Evolutionary conservation across 106 monocot species (phyloP).

Genomic region (Ottelia alismoides): DNA sequence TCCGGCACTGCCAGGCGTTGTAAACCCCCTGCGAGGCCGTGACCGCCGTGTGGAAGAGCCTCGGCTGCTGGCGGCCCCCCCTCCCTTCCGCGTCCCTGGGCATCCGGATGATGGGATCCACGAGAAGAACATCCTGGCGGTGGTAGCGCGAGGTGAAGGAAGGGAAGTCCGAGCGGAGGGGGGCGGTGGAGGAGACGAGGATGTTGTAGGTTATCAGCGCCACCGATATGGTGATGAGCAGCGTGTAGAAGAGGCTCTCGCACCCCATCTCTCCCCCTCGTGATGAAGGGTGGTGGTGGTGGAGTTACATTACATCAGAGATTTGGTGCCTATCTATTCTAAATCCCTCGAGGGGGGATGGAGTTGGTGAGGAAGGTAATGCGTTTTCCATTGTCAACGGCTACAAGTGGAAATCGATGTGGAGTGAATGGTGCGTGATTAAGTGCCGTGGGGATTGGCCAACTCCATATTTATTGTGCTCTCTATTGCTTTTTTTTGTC

Average conservation of each 20-base stretch:
- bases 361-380: too few relatives aligned
- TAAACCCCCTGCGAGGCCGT: slow-evolving; percentile 49
- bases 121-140: neutral
- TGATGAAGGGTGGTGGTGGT: too few relatives aligned
- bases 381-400: too few relatives aligned
- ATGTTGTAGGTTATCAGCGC: slow-evolving; percentile 66
- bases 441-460: too few relatives aligned
- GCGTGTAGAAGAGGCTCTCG: slow-evolving; percentile 18
- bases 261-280: too few relatives aligned
- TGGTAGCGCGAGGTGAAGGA: neutral
- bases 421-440: too few relatives aligned
- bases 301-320: too few relatives aligned
- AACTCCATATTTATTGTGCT: too few relatives aligned
- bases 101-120: slow-evolving; percentile 14
- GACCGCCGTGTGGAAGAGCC: slow-evolving; percentile 54
- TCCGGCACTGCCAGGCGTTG: slow-evolving; percentile 62
- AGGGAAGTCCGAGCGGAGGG: slow-evolving; percentile 20
- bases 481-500: too few relatives aligned
- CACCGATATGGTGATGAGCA: slow-evolving; percentile 42
- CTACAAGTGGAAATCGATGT: too few relatives aligned
- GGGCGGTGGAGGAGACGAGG: slow-evolving; percentile 26
- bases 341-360: too few relatives aligned
- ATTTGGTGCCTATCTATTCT: too few relatives aligned
- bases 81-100: slow-evolving; percentile 4
- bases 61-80: neutral